Conservation (phyloP, 768 basidiomycete genomes). For the Agaricus sinodeliciosus region DNA sequence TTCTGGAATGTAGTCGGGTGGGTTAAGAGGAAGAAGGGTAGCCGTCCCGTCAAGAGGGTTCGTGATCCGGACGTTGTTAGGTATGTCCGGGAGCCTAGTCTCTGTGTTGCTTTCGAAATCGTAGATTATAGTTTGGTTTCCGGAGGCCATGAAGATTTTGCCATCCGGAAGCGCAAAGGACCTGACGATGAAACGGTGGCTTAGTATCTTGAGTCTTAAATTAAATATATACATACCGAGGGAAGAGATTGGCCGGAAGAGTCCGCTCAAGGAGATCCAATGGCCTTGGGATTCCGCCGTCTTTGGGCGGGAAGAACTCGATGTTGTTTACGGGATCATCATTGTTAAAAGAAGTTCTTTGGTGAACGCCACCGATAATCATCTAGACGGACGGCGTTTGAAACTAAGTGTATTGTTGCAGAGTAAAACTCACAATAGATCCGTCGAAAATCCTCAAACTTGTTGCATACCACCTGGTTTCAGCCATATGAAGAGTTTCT, state of each 20-base stretch:
- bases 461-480: slow-evolving; percentile 35
- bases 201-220: background rate
- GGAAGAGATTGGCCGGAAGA: slow-evolving; percentile 23
- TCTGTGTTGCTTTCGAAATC: slow-evolving; percentile 31
- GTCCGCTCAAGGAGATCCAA: slow-evolving; percentile 21
- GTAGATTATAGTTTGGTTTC: slow-evolving; percentile 35
- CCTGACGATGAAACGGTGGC: slow-evolving; percentile 11
- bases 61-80: slow-evolving; percentile 36
- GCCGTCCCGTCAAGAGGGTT: slow-evolving; percentile 34
- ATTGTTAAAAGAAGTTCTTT: slow-evolving; percentile 51
- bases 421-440: slow-evolving; percentile 24
- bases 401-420: background rate
- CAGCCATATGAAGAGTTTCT: slow-evolving; percentile 25
- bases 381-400: too few relatives aligned
- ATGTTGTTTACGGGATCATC: slow-evolving; percentile 44
- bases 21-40: slow-evolving; percentile 29
- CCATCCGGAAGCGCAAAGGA: slow-evolving; percentile 33
- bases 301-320: slow-evolving; percentile 35
- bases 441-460: slow-evolving; percentile 28
- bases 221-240: slow-evolving; percentile 17
- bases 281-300: slow-evolving; percentile 25
- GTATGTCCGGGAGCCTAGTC: slow-evolving; percentile 33
- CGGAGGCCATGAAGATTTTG: slow-evolving; percentile 33
- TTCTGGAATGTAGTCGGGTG: slow-evolving; percentile 35
- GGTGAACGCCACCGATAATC: slow-evolving; percentile 23